Base-by-base conservation (phyloP, 2,329 filamentous ascomycete species). In the Sporothrix pseudoabietina region DNA sequence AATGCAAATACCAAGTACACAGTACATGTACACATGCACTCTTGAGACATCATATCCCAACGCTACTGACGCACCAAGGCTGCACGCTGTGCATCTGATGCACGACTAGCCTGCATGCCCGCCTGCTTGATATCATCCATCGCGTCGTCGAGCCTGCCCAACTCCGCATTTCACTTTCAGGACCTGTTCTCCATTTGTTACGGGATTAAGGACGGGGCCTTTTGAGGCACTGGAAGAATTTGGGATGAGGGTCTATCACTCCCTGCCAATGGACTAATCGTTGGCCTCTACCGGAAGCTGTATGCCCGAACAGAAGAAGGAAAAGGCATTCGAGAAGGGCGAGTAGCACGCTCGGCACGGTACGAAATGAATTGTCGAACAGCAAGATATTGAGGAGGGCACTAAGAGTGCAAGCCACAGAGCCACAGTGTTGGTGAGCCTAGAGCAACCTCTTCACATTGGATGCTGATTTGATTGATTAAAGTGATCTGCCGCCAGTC, bases 41-140 rank as follows among this genome's bases (percentile, higher is more conserved):
- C 16, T 19, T 2, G 14, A 35, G 30, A 35, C 26, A 35, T 1
- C 26, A 26, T 9, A 57, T 57, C 26, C 41, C 9, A 30, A 22
- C 55, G 55, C 55, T 59, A 59, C 55, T n/a, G 55, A 35, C 30
- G 55, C 30, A 35, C 55, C 55, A 35, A 4, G 12, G 14, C 55
- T 59, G 55, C 55, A 59, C 10, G 55, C 55, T 9, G 55, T 59
- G 55, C 55, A n/a, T n/a, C 55, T 35, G 55, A 59, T 35, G 55
- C 55, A 59, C 30, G 55, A 39, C 55, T 35, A 59, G 55, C n/a
- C 55, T 22, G 22, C 26, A 26, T 32, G 14, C 55, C 41, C 55
- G 55, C 26, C 55, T 57, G 10, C 22, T 35, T 30, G 26, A 59
- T 35, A 59, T 59, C 55, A 35, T 35, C 55, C 55, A 59, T 59